These are phyloP conservation scores for Closterium sp. DNA, from an alignment of 139 green algal species.

Conservation along the genomic window DNA sequence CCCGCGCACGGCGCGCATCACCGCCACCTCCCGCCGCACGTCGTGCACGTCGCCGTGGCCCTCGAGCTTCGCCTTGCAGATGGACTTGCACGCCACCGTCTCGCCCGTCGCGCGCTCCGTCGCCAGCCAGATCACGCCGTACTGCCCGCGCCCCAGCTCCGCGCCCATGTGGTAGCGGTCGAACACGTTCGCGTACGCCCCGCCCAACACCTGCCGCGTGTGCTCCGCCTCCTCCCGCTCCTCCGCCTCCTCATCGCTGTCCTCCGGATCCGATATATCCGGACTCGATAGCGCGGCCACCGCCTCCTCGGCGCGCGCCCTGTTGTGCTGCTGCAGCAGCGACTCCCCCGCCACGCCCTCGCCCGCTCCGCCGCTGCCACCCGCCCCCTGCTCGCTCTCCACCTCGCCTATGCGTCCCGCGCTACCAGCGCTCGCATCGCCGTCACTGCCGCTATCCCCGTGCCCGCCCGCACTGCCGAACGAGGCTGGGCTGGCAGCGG, in stretches of 20 bases:
- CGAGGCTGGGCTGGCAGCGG: not conserved
- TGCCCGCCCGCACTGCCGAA: not conserved
- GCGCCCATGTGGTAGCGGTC: constrained; percentile 9
- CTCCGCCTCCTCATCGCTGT: not conserved
- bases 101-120: constrained; percentile 62
- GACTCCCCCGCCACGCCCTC: constrained; percentile 1
- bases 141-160: constrained; percentile 28
- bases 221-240: constrained; percentile 10
- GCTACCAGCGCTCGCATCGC: not conserved
- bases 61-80: constrained; percentile 82
- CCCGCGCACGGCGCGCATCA: constrained; percentile 78
- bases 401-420: too few relatives aligned
- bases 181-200: not conserved
- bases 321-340: not conserved
- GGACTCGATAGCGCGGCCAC: not conserved
- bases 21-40: constrained; percentile 82
- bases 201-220: not conserved
- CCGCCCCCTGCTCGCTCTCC: not conserved
- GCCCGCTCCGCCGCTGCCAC: not conserved
- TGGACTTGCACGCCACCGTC: constrained; percentile 77
- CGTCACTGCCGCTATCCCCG: not conserved
- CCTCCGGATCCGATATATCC: not conserved
- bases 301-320: not conserved
- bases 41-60: constrained; percentile 82
- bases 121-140: constrained; percentile 39